Evolutionary conservation across 768 basidiomycete species (phyloP).

Genomic region (Postia placenta): DNA sequence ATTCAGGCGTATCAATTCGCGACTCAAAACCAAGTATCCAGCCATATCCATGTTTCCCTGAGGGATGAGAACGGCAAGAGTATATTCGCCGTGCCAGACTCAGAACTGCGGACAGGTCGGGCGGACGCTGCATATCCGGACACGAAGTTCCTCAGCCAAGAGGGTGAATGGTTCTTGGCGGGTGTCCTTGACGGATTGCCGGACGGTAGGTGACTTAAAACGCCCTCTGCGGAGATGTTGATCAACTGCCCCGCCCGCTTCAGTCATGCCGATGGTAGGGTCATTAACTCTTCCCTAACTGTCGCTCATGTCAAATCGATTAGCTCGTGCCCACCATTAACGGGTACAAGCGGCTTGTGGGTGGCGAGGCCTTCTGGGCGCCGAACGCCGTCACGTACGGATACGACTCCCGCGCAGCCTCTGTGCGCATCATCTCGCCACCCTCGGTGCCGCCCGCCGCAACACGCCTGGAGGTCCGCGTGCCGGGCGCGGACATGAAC

Average conservation of each 20-base stretch:
- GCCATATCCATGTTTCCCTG: constrained; percentile 90
- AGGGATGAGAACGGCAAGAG: constrained; percentile 64
- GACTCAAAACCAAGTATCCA: constrained; percentile 21
- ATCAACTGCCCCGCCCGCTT: background rate
- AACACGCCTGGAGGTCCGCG: constrained; percentile 88
- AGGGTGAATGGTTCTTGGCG: constrained; percentile 90
- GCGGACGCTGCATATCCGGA: constrained; percentile 71
- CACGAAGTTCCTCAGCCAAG: constrained; percentile 76
- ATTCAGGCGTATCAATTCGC: background rate
- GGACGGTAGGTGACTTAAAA: constrained; percentile 53
- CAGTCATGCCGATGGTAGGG: constrained; percentile 76
- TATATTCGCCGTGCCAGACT: constrained; percentile 67
- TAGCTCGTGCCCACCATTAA: constrained; percentile 88
- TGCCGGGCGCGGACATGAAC: constrained; percentile 97
- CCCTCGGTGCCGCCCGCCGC: constrained; percentile 77
- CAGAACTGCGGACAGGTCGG: constrained; percentile 58
- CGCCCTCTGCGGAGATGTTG: background rate
- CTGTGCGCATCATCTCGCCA: constrained; percentile 87
- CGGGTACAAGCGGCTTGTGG: constrained; percentile 94
- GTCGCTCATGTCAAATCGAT: background rate
- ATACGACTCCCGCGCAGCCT: constrained; percentile 91
- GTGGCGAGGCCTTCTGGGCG: constrained; percentile 92
- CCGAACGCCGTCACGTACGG: constrained; percentile 92
- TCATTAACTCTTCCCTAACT: background rate
- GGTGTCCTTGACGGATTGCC: constrained; percentile 86